phyloP scores from a whole-genome alignment of 2,329 filamentous ascomycete species.

The Aureobasidium sp. region DNA sequence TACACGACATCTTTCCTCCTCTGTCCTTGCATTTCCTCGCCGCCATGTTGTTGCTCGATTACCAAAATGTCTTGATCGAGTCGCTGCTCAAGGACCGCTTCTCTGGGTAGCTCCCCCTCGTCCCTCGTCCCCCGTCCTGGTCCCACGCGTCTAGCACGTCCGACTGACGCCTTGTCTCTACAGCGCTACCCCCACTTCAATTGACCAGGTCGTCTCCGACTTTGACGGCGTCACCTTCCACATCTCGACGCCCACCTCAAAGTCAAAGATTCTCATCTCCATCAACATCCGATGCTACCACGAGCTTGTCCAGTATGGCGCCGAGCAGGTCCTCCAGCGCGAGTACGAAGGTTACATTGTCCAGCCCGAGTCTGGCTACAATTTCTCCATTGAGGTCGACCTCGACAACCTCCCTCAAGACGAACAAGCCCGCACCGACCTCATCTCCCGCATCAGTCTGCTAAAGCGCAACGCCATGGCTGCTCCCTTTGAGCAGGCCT shows the following conservation, averaged over 20 bases:
- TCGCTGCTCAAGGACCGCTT: conserved; percentile 93
- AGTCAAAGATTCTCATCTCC: conserved; percentile 90
- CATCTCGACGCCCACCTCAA: conserved; percentile 89
- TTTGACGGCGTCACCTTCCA: conserved; percentile 99
- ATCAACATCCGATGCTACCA: conserved; percentile 91
- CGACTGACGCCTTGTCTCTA: conserved; percentile 18
- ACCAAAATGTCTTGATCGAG: conserved; percentile 97
- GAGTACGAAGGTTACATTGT: conserved; percentile 94
- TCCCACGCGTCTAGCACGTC: conserved; percentile 21
- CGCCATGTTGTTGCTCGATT: conserved; percentile 87
- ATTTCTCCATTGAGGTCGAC: conserved; percentile 90
- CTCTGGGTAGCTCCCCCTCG: conserved; percentile 55
- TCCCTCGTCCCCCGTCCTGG: conserved; percentile 13
- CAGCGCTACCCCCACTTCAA: conserved; percentile 76
- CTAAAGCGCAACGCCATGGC: conserved; percentile 99
- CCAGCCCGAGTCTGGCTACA: conserved; percentile 79
- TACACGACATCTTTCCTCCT: not conserved
- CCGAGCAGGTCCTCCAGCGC: conserved; percentile 80
- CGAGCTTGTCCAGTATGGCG: conserved; percentile 89
- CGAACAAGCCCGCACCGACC: conserved; percentile 77
- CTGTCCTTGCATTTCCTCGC: not conserved
- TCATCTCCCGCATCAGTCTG: conserved; percentile 80
- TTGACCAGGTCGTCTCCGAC: conserved; percentile 97
- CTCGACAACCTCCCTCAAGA: conserved; percentile 77
- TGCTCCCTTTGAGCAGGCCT: conserved; percentile 94